Percentiles rank a stretch among this genome's conserved stretches.
These are phyloP conservation scores for Ramaria rubella DNA, from an alignment of 768 basidiomycete species.

Conservation along the genomic window DNA sequence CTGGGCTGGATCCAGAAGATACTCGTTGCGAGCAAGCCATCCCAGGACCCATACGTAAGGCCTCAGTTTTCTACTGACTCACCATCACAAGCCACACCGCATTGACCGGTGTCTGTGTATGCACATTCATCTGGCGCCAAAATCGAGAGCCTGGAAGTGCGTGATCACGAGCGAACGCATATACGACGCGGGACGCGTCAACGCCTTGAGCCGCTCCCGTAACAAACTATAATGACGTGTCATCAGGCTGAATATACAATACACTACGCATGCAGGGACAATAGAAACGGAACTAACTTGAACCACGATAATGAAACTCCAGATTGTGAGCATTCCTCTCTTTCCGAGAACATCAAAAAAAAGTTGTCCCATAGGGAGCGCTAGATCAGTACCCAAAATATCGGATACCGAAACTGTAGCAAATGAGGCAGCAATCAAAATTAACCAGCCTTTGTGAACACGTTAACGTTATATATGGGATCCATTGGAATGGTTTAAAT, in stretches of 20 bases:
- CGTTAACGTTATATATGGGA: neutral
- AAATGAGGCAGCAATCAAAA: conserved; percentile 59
- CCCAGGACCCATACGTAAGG: neutral
- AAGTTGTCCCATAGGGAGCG: conserved; percentile 68
- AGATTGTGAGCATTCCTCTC: conserved; percentile 63
- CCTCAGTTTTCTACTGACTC: neutral
- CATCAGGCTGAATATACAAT: neutral
- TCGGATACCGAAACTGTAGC: conserved; percentile 49
- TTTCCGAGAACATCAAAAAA: conserved; percentile 61
- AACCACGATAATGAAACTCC: conserved; percentile 65
- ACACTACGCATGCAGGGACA: neutral
- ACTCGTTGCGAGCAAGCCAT: no score
- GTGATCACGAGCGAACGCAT: conserved; percentile 69
- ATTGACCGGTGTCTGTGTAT: conserved; percentile 64
- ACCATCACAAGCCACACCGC: conserved; percentile 71
- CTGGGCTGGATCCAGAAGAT: neutral
- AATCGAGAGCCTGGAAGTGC: conserved; percentile 65
- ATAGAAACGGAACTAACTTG: conserved; percentile 36
- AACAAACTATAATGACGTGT: conserved; percentile 40
- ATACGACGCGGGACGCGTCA: conserved; percentile 69
- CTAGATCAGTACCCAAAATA: conserved; percentile 42
- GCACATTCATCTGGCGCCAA: conserved; percentile 56
- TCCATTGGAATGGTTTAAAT: neutral
- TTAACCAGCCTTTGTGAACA: conserved; percentile 46
- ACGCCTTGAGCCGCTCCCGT: conserved; percentile 71